Evolutionary conservation across 2,329 filamentous ascomycete species (phyloP).

Genomic region (Aureobasidium sp.): DNA sequence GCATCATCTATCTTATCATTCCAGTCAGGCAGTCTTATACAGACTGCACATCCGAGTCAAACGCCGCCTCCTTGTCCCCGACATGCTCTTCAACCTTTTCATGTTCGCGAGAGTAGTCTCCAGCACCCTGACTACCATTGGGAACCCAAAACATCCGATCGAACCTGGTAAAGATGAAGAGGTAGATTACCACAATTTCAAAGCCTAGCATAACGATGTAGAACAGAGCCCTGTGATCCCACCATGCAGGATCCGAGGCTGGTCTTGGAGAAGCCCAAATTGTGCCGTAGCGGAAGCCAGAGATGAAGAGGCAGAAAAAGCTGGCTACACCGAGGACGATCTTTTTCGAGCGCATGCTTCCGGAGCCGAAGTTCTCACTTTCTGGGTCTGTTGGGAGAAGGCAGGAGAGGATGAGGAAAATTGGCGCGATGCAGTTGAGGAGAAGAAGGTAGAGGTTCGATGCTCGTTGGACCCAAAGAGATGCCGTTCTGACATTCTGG

Average conservation of each 20-base stretch:
- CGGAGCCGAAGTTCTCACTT: slow-evolving; percentile 18
- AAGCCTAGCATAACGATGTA: slow-evolving; percentile 26
- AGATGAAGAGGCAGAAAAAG: slow-evolving; percentile 20
- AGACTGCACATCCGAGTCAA: neutral
- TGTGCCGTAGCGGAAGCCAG: slow-evolving; percentile 25
- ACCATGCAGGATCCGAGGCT: slow-evolving; percentile 25
- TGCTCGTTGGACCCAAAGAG: slow-evolving; percentile 4
- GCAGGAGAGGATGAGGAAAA: slow-evolving; percentile 23
- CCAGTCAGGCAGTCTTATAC: neutral
- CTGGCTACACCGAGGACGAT: slow-evolving; percentile 20
- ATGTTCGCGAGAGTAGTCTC: neutral
- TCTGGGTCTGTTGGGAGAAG: slow-evolving; percentile 16
- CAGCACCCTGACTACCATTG: neutral
- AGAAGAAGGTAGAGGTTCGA: slow-evolving; percentile 12
- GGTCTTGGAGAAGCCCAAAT: slow-evolving; percentile 24
- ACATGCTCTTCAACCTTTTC: neutral
- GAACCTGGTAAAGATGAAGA: slow-evolving; percentile 22
- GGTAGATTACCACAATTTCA: slow-evolving; percentile 27
- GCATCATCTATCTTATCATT: too few species aligned
- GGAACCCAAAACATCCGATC: slow-evolving; percentile 27
- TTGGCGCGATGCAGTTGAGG: slow-evolving; percentile 6
- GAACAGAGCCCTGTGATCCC: slow-evolving; percentile 24
- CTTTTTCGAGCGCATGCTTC: slow-evolving; percentile 19
- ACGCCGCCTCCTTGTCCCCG: neutral
- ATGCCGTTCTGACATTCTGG: neutral